Base-by-base conservation (phyloP, 805 yeast genomes). In the Starmerella stigmatis region DNA sequence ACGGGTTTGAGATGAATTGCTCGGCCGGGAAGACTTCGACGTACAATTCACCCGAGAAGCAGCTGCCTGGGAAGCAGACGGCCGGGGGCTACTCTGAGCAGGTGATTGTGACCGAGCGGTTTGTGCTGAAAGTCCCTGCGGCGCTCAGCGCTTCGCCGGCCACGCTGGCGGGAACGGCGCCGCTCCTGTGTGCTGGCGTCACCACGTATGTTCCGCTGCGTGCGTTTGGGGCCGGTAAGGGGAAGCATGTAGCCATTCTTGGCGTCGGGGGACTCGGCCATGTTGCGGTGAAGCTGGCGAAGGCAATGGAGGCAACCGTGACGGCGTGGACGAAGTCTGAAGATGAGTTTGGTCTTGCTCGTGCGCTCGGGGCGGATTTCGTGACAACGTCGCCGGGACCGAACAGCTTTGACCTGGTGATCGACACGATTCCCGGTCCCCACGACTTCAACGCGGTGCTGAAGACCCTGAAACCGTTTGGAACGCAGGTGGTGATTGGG, bases 101-200 rank as follows among this genome's bases (percentile, higher is more conserved):
- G 26, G 29, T 53, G n/a, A 45, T 53, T n/a, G 76, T 77, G 41
- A 72, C 76, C 60, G 81, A 78, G 60, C 68, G 71, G 47, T 76
- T 76, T 59, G 79, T 71, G 3, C 71, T 81, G 65, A 76, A 75
- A 38, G 72, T 81, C 47, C 88, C 89, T 36, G 74, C 73, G 12
- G 61, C 54, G 13, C 56, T 78, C 33, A 67, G 72, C 29, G 26
- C 25, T 13, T 8, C 41, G 19, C 41, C 41, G 5, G 41, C 17
- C 13, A 23, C 20, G 20, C 66, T 74, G 36, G 73, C 69, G 28
- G 64, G 68, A 22, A 84, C 76, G 23, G 86, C 86, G 4, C 86
- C 88, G 43, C 65, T 81, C 64, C 64, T 80, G 66, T 81, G 89
- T 67, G 89, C 85, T 45, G 89, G 89, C 45, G 66, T 79, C 59